Evolutionary conservation across 805 yeast species (phyloP).

Genomic region (Metschnikowia koreensis): DNA sequence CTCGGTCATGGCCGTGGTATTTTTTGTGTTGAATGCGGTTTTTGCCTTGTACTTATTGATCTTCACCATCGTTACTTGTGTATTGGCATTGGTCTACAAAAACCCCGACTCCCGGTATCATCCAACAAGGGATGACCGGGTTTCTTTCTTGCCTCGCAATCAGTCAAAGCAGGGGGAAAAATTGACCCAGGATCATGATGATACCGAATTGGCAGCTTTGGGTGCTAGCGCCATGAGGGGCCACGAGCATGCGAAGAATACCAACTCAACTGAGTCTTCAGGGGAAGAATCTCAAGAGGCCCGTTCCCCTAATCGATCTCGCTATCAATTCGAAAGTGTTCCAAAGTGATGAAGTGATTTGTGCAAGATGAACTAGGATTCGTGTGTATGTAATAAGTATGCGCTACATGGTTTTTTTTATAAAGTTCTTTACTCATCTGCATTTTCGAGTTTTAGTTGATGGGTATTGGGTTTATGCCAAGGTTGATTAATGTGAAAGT

Average conservation of each 20-base stretch:
- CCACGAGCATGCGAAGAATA: slow-evolving; percentile 41
- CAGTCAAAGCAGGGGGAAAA: slow-evolving; percentile 30
- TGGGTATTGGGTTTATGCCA: too few species aligned
- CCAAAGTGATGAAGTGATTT: slow-evolving; percentile 3
- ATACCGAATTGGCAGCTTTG: slow-evolving; percentile 67
- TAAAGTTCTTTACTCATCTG: too few species aligned
- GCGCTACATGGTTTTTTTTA: too few species aligned
- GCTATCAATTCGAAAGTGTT: slow-evolving; percentile 13
- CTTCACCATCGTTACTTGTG: slow-evolving; percentile 85
- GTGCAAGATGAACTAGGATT: too few species aligned
- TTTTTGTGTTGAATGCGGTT: slow-evolving; percentile 85
- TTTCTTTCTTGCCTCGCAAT: slow-evolving; percentile 81
- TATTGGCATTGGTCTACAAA: slow-evolving; percentile 77
- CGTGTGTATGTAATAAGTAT: too few species aligned
- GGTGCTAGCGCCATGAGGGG: slow-evolving; percentile 70
- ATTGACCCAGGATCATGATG: slow-evolving; percentile 33
- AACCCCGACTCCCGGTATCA: slow-evolving; percentile 95
- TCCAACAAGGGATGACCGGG: slow-evolving; percentile 95
- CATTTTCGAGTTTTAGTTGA: too few species aligned
- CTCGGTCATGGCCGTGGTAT: slow-evolving; percentile 86
- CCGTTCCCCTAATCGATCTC: slow-evolving; percentile 8
- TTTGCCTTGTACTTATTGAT: slow-evolving; percentile 79
- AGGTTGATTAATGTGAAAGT: too few species aligned
- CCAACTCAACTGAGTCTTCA: slow-evolving; percentile 30
- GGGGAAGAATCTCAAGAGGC: slow-evolving; percentile 25